These are phyloP conservation scores for Dittrichia graveolens DNA, from an alignment of 129 eudicot species.

Conservation along the genomic window DNA sequence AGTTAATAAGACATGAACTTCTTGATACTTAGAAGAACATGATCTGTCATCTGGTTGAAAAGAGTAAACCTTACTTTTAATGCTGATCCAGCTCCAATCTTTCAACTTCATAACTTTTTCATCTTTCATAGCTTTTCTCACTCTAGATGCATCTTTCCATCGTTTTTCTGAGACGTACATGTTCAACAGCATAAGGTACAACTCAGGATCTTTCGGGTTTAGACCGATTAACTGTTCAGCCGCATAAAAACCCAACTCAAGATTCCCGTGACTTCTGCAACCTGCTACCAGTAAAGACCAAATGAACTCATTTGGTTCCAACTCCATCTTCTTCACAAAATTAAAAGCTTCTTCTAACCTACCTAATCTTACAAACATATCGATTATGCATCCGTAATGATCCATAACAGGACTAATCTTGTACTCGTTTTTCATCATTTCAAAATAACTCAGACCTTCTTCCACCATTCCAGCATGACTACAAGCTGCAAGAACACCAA, in stretches of 20 bases:
- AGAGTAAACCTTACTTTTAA: constrained; percentile 65
- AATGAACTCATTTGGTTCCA: constrained; percentile 66
- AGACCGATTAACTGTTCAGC: constrained; percentile 69
- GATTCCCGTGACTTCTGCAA: constrained; percentile 78
- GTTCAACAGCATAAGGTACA: constrained; percentile 58
- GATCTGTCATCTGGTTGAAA: constrained; percentile 47
- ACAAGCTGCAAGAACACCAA: constrained; percentile 82
- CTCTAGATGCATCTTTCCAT: constrained; percentile 79
- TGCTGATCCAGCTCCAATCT: constrained; percentile 89
- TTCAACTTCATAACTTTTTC: constrained; percentile 52
- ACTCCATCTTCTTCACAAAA: constrained; percentile 61
- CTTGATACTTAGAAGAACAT: constrained; percentile 32
- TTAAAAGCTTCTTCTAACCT: constrained; percentile 81
- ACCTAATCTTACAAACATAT: constrained; percentile 85
- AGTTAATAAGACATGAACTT: constrained; percentile 42
- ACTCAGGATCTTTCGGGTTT: constrained; percentile 65
- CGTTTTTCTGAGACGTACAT: constrained; percentile 68
- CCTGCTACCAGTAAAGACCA: constrained; percentile 85
- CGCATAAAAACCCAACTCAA: constrained; percentile 66
- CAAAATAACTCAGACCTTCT: constrained; percentile 60
- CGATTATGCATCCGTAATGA: constrained; percentile 76
- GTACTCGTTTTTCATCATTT: constrained; percentile 78
- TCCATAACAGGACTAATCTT: constrained; percentile 75
- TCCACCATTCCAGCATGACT: constrained; percentile 88
- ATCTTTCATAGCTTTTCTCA: constrained; percentile 71